Evolutionary conservation across 805 yeast species (phyloP).

Genomic region (Metschnikowia bowlesiae): DNA sequence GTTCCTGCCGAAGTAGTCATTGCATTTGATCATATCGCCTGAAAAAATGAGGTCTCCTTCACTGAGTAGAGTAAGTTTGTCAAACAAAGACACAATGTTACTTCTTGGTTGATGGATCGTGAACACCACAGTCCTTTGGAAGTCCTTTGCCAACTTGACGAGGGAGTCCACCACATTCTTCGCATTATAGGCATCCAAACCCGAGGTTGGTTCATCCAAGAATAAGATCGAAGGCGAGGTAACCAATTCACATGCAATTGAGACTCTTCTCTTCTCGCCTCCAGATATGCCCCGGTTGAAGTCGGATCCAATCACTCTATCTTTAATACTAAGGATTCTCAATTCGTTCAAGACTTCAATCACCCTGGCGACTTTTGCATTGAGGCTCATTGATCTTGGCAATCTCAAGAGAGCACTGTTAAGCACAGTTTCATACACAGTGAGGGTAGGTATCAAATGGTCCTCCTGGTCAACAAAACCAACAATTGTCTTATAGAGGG

Average conservation of each 20-base stretch:
- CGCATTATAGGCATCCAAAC: constrained; percentile 91
- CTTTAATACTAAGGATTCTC: constrained; percentile 77
- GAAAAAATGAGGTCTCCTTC: constrained; percentile 85
- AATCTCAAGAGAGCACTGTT: constrained; percentile 86
- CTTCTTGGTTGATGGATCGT: constrained; percentile 98
- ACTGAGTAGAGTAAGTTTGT: constrained; percentile 72
- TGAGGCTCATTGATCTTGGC: constrained; percentile 73
- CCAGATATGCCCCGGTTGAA: constrained; percentile 90
- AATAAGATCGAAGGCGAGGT: constrained; percentile 82
- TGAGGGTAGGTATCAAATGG: constrained; percentile 80
- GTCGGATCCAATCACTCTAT: constrained; percentile 83
- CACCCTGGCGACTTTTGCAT: constrained; percentile 73
- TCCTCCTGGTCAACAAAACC: constrained; percentile 98
- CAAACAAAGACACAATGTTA: constrained; percentile 88
- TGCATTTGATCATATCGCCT: constrained; percentile 73
- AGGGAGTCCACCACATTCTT: constrained; percentile 83
- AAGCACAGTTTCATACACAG: constrained; percentile 92
- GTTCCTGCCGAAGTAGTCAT: constrained; percentile 65
- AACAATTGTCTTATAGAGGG: constrained; percentile 58
- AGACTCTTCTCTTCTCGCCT: constrained; percentile 87
- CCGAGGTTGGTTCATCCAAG: constrained; percentile 92
- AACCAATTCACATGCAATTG: constrained; percentile 89
- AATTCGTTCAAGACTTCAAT: constrained; percentile 81
- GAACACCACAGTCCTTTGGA: constrained; percentile 82
- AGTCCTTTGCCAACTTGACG: constrained; percentile 72